phyloP scores from a whole-genome alignment of 2,329 filamentous ascomycete species.

The Botrytis aclada region DNA sequence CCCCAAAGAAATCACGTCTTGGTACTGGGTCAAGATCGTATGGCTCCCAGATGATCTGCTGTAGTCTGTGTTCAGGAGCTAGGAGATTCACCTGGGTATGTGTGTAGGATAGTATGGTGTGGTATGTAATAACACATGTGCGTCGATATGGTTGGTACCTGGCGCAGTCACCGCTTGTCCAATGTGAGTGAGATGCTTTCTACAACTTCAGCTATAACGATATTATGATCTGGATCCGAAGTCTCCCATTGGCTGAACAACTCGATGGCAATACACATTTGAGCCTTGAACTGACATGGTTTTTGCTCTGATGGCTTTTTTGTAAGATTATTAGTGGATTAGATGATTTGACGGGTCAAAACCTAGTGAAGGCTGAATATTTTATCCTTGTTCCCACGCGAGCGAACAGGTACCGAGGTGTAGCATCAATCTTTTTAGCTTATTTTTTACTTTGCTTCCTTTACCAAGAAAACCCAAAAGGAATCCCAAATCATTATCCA shows the following conservation, averaged over 20 bases:
- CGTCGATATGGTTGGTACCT: not conserved
- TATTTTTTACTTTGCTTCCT: not conserved
- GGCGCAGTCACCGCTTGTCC: conserved; percentile 20
- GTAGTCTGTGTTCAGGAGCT: not conserved
- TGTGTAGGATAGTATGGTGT: not conserved
- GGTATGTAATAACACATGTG: conserved; percentile 1
- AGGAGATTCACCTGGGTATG: not conserved
- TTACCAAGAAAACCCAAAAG: not conserved
- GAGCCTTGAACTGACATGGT: conserved; percentile 8
- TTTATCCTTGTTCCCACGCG: conserved; percentile 13
- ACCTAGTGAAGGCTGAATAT: conserved; percentile 9
- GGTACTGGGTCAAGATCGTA: not conserved
- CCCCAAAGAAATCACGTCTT: not conserved
- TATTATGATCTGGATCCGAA: not conserved
- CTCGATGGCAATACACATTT: not conserved
- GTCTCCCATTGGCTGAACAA: not conserved
- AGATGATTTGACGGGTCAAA: not conserved
- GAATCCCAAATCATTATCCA: conserved; percentile 7
- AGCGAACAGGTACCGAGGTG: conserved; percentile 12
- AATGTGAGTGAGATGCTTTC: conserved; percentile 14
- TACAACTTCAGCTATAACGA: conserved; percentile 18
- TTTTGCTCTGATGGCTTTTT: conserved; percentile 4
- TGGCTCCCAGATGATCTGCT: not conserved
- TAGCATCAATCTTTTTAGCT: not conserved
- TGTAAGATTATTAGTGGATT: not conserved